Conservation (phyloP, 768 basidiomycete species). For the Auricularia cornea region DNA sequence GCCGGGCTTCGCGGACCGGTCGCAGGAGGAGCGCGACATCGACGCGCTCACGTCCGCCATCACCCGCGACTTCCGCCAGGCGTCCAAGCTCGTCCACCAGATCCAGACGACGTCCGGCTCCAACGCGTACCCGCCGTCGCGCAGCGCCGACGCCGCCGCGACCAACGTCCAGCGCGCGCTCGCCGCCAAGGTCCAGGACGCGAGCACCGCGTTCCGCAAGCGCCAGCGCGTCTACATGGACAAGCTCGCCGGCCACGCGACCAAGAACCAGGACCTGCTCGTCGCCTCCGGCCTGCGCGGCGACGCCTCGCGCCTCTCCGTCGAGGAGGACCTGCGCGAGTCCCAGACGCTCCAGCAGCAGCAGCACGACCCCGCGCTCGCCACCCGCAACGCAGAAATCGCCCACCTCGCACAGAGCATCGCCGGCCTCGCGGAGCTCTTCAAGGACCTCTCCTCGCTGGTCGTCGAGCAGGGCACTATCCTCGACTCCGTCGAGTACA, state of each 20-base stretch:
- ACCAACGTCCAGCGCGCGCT: conserved; percentile 94
- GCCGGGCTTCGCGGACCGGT: conserved; percentile 93
- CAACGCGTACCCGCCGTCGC: conserved; percentile 26
- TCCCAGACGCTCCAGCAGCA: conserved; percentile 22
- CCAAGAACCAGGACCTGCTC: conserved; percentile 91
- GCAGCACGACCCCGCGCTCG: conserved; percentile 34
- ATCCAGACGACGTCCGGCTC: conserved; percentile 40
- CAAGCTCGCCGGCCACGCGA: conserved; percentile 94
- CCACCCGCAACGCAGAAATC: conserved; percentile 57
- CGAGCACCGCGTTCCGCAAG: conserved; percentile 88
- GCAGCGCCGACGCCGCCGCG: conserved; percentile 55
- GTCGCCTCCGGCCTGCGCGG: conserved; percentile 87
- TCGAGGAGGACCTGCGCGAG: conserved; percentile 73
- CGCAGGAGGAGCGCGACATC: conserved; percentile 90
- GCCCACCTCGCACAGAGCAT: conserved; percentile 89
- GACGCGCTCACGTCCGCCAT: conserved; percentile 78
- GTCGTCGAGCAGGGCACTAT: conserved; percentile 98
- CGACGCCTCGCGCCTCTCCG: conserved; percentile 69
- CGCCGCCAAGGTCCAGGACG: conserved; percentile 92
- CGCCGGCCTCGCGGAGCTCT: conserved; percentile 83
- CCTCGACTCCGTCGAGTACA: conserved; percentile 94
- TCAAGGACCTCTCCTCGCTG: conserved; percentile 87
- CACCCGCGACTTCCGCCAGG: conserved; percentile 67
- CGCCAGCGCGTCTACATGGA: conserved; percentile 98
- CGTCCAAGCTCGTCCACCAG: conserved; percentile 58